Base-by-base conservation (phyloP, 106 monocot genomes). In the Allium sativum region DNA sequence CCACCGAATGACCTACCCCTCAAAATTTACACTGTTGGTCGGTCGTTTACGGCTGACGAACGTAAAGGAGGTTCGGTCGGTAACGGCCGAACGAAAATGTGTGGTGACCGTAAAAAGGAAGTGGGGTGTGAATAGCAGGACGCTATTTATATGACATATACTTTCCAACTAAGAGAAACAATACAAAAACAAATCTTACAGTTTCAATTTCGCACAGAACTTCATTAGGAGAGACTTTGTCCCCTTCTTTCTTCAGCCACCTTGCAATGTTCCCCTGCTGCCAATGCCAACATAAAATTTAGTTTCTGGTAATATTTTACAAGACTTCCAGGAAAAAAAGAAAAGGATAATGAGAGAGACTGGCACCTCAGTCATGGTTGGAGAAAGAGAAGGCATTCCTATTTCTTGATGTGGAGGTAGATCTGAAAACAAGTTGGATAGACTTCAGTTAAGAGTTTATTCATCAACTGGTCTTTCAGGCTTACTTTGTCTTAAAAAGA, bases 301-400 rank as follows among this genome's bases (percentile, higher is more conserved):
- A 31, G 4, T 31, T 31, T 31, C 5, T 31, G 31, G 31, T 31
- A 31, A 31, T 31, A 31, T 31, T 31, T 0, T 31, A 31, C 31
- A 3, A 31, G 31, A 42, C 0, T 42, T 8, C 40, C 7, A 44
- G 43, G 7, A 44, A 60, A 43, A 62, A 62, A 48, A 1, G 40
- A 31, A 9, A 51, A 12, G 20, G 46, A 16, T n/a, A 15, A 64
- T 68, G n/a, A 31, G 31, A 31, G 5, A 31, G 31, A 31, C 5
- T 3, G 31, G 31, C 31, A 99, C 98, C 92, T 99, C 98, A 16
- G 98, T 99, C 98, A 98, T 98, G 71, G 98, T 98, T 20, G 98
- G 98, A 67, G 98, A 98, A 59, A 98, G 92, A n/a, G 98, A 98
- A 53, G 98, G 98, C 98, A 99, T 99, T 50, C 98, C 98, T 65